A percentile compares a stretch with the other conserved stretches of the same genome.
Conservation (phyloP, 441 rosid genomes). For the Erodium chrysanthum region DNA sequence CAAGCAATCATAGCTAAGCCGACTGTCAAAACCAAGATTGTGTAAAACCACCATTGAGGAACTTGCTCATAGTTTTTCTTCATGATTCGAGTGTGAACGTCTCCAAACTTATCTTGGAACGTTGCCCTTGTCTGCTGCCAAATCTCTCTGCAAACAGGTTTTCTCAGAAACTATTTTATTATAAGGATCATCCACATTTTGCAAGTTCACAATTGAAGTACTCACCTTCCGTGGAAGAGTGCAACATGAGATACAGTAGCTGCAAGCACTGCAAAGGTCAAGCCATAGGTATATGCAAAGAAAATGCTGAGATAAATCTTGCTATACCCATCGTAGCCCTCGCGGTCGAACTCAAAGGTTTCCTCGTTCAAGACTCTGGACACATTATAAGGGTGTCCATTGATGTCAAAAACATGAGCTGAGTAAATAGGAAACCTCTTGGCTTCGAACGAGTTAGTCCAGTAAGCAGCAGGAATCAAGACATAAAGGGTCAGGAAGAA, state of each 20-base stretch:
- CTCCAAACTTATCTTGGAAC: slow-evolving; percentile 23
- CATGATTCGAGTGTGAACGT: slow-evolving; percentile 33
- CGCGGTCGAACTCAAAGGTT: slow-evolving; percentile 22
- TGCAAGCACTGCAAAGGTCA: slow-evolving; percentile 33
- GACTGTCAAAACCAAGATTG: slow-evolving; percentile 12
- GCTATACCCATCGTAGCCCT: slow-evolving; percentile 30
- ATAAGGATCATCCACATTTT: too few species aligned
- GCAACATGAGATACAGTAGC: slow-evolving; percentile 38
- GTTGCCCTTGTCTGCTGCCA: slow-evolving; percentile 31
- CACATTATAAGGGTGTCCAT: slow-evolving; percentile 23
- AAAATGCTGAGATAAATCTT: slow-evolving; percentile 28
- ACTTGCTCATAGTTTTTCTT: slow-evolving; percentile 29
- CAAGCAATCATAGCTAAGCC: slow-evolving; percentile 29
- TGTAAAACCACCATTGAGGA: slow-evolving; percentile 33
- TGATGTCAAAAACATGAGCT: slow-evolving; percentile 18
- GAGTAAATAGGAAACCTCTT: slow-evolving; percentile 36
- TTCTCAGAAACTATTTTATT: too few species aligned
- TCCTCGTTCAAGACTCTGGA: slow-evolving; percentile 16
- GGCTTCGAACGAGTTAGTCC: slow-evolving; percentile 30
- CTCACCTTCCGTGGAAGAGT: slow-evolving; percentile 36
- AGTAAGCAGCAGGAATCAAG: slow-evolving; percentile 27
- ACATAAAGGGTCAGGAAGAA: slow-evolving; percentile 29
- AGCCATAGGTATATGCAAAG: slow-evolving; percentile 29
- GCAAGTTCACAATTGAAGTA: too few species aligned
- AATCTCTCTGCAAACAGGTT: slow-evolving; percentile 19